These are phyloP conservation scores for Wallacemonas sp. DNA, from an alignment of 208 protist genomes.

Conservation along the genomic window DNA sequence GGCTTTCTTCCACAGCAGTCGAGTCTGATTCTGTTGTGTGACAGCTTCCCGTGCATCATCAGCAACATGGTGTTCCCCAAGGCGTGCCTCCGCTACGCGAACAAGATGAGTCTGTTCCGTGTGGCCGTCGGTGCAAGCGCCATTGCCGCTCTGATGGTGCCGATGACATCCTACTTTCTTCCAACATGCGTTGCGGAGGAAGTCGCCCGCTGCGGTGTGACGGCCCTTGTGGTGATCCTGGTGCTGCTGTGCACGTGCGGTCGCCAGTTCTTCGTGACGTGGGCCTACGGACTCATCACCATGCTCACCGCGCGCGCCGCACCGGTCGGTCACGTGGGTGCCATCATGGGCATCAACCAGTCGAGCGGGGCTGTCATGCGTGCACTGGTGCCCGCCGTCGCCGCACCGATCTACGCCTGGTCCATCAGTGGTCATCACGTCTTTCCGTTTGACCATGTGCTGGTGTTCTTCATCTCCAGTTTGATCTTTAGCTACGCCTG, in stretches of 20 bases:
- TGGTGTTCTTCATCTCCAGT: conserved; percentile 49
- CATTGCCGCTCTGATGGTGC: background rate
- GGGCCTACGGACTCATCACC: conserved; percentile 24
- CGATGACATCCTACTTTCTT: background rate
- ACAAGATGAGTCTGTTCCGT: background rate
- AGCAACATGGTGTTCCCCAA: conserved; percentile 20
- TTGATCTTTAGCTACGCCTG: conserved; percentile 20
- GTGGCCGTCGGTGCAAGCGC: background rate
- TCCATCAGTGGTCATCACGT: conserved; percentile 17
- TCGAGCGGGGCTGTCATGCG: conserved; percentile 22
- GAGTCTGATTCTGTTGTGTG: conserved; percentile 12
- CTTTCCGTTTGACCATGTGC: conserved; percentile 55
- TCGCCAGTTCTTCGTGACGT: conserved; percentile 16
- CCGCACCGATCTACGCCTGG: conserved; percentile 33
- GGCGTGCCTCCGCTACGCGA: background rate
- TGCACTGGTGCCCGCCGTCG: conserved; percentile 16
- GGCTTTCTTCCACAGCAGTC: conserved; percentile 9
- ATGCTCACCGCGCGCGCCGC: conserved; percentile 18
- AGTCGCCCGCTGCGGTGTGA: background rate
- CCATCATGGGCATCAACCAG: conserved; percentile 29
- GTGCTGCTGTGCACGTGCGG: conserved; percentile 1
- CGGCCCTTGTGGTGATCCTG: background rate
- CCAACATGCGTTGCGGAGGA: background rate
- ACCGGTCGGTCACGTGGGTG: conserved; percentile 16
- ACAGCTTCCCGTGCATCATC: conserved; percentile 16